Evolutionary conservation across 257 asterid species (phyloP).

Genomic region (Linaria vulgaris): DNA sequence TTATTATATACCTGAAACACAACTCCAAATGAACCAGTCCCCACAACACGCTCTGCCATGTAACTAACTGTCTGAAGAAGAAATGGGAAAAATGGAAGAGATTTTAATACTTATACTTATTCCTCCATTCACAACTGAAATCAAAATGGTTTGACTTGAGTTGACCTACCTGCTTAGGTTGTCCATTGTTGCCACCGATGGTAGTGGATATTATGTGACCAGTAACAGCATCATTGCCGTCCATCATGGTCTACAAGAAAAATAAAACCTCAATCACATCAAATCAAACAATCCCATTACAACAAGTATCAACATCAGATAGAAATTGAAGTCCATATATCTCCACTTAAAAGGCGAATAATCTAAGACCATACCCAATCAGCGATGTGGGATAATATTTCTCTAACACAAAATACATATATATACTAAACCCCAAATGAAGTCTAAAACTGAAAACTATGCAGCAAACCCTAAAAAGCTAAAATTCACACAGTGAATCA

Average conservation of each 20-base stretch:
- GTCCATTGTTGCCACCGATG: slow-evolving; percentile 95
- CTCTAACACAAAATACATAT: too few relatives aligned
- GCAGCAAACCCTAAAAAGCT: neutral
- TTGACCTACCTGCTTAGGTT: slow-evolving; percentile 76
- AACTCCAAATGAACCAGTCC: slow-evolving; percentile 70
- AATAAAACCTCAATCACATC: slow-evolving; percentile 24
- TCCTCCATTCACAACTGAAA: neutral
- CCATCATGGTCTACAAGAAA: slow-evolving; percentile 63
- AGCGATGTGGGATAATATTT: too few relatives aligned
- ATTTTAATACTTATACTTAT: slow-evolving; percentile 3
- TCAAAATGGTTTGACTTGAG: slow-evolving; percentile 16
- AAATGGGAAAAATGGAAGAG: slow-evolving; percentile 20
- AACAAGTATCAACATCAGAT: slow-evolving; percentile 5
- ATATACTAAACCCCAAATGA: too few relatives aligned
- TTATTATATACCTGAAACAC: slow-evolving; percentile 58
- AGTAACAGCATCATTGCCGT: slow-evolving; percentile 67
- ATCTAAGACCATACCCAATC: too few relatives aligned
- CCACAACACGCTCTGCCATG: slow-evolving; percentile 73
- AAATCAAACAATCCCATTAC: slow-evolving; percentile 16
- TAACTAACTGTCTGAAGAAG: slow-evolving; percentile 51
- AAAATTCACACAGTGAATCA: neutral
- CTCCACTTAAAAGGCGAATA: neutral
- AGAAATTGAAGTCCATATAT: neutral
- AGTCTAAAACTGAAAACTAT: too few relatives aligned
- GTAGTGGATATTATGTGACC: slow-evolving; percentile 93